Evolutionary conservation across 306 rosid genomes (phyloP), one percentile per base, ranked within the genome.

Genomic region (Prinsepia uniflora): DNA sequence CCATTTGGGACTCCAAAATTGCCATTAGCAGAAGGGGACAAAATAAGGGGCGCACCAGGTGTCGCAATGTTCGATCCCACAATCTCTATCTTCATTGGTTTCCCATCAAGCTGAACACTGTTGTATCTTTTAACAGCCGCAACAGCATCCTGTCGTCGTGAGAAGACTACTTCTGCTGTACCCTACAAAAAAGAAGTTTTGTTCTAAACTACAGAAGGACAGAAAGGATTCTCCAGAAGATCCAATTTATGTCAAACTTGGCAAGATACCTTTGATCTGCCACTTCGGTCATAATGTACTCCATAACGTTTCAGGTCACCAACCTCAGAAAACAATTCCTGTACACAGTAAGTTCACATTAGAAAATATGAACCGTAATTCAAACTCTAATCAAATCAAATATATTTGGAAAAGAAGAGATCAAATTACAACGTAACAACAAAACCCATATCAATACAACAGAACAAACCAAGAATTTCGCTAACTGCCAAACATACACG

Each of bases 121-220:
- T 95, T 87, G 84, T 95, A 95, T 80, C 96, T 87, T 86, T 91
- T 91, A 7, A 95, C 94, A 53, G 99, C 99, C 17, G 99, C 91
- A 10, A 82, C 82, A 67, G 91, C 99, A 87, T 95, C 96, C 39
- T 74, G 69, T 73, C 92, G 85, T 49, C 91, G 78, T 6, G 96
- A 89, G 74, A 86, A 95, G 69, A 95, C 96, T 20, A 95, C 90
- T 72, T 95, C 97, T 14, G 99, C 96, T 0, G 96, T 91, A 80
- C 97, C 99, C 99, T 95, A 62, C 48, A 75, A 73, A 84, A 85
- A 24, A 84, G 18, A 71, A 42, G 6, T 63, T 40, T 18, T 74
- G 70, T 70, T 66, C 61, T 71, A 68, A 81, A 76, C 74, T 48
- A 86, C 77, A 79, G 78, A 61, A 60, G 43, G 65, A 82, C 56